Evolutionary conservation across 2,329 filamentous ascomycete species (phyloP).

Genomic region (Hypoxylon sp.): DNA sequence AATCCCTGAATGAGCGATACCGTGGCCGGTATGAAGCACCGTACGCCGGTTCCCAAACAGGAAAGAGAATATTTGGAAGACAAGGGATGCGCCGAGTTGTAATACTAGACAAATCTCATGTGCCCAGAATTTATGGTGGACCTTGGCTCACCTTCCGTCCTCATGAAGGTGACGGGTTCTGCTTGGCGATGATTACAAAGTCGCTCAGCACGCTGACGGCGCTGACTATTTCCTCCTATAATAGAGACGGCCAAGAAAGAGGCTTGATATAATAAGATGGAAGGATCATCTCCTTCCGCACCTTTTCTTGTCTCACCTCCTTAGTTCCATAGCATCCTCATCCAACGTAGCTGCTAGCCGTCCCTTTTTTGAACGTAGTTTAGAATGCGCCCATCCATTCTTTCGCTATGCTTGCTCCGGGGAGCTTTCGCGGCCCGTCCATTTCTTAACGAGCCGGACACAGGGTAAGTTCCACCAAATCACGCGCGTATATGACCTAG

Average conservation of each 20-base stretch:
- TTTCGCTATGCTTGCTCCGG: conserved; percentile 52
- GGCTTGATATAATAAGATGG: conserved; percentile 25
- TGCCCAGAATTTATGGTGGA: conserved; percentile 21
- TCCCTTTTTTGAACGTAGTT: conserved; percentile 2
- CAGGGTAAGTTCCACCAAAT: conserved; percentile 48
- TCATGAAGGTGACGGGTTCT: conserved; percentile 1
- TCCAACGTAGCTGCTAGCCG: background rate
- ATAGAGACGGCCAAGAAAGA: conserved; percentile 5
- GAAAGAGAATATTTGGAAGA: conserved; percentile 26
- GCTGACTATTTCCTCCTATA: conserved; percentile 17
- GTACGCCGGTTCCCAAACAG: conserved; percentile 9
- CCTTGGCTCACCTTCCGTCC: conserved; percentile 14
- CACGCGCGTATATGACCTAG: background rate
- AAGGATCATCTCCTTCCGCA: background rate
- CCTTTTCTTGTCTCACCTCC: background rate
- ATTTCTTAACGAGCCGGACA: conserved; percentile 64
- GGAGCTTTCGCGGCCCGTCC: conserved; percentile 60
- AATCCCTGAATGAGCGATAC: conserved; percentile 12
- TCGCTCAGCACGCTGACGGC: conserved; percentile 4
- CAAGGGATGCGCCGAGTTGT: conserved; percentile 8
- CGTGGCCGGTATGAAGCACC: conserved; percentile 1
- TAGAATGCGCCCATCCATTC: conserved; percentile 52
- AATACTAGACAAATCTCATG: conserved; percentile 19
- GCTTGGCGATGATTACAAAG: conserved; percentile 33
- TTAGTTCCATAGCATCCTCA: conserved; percentile 6